Base-by-base conservation (phyloP, 164 flowering plant genomes). In the Echeveria elegans region DNA sequence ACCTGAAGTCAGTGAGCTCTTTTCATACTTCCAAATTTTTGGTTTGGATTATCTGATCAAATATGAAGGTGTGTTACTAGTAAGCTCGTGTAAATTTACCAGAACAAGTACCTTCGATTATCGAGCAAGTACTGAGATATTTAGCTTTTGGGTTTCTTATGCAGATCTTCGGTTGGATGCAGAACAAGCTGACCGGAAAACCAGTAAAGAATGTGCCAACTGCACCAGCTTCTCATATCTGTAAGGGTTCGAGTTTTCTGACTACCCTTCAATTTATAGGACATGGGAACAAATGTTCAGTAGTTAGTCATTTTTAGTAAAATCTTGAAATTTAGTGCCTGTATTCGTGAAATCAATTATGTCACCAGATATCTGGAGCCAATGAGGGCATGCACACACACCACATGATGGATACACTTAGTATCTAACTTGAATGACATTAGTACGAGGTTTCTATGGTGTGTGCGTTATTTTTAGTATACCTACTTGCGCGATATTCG, bases 101-200 rank as follows among this genome's bases (percentile, higher is more conserved):
- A 19, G 9, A 48, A 23, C 7, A 26, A 10, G n/a, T 66, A 11
- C 47, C 1, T 14, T 0, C 18, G 47, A 3, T 7, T 34, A 34
- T 43, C 18, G 19, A 12, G 47, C 4, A 11, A 12, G 47, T 43
- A 43, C 1, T 43, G 47, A 40, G 47, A 43, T 16, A 11, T 43
- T 43, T 12, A 12, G 47, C 19, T 43, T 11, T 15, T 43, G 47
- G 15, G 16, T 48, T 38, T 52, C 56, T 34, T 14, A 6, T 43
- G 65, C 65, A 68, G 70, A 28, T 68, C 53, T 68, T 68, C 65
- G 23, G 70, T 59, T 68, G 70, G 70, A 58, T 68, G 70, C 70
- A 68, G 47, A 68, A 40, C 23, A 68, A 68, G 47, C 65, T 68
- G 11, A 58, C 31, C 41, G 70, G 65, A 15, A 40, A 10, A 38